Base-by-base conservation (phyloP, 257 asterid species). In the Phtheirospermum japonicum region DNA sequence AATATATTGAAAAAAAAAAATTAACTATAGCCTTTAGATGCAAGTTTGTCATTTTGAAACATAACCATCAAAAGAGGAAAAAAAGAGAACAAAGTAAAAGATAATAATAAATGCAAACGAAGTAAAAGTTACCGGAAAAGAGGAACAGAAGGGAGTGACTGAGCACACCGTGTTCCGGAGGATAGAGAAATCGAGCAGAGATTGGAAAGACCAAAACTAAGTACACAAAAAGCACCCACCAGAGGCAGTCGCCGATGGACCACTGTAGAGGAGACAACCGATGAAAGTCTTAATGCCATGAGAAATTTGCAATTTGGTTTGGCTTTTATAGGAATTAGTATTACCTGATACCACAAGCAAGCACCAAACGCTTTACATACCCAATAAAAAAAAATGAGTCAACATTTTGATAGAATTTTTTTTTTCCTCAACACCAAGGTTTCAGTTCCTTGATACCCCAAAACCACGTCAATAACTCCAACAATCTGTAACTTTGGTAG, bases 191-290 rank as follows among this genome's bases (percentile, higher is more conserved):
- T 30, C 10, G 82, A 61, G 69, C 79, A 81, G 60, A 86, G 71
- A 82, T 77, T 83, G 59, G 96, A 78, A 62, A 93, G 65, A 45
- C 99, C 95, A n/a, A 81, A 82, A 65, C 94, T 82, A 17, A 92
- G 82, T 53, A 87, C 79, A 72, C 95, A 85, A 63, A 92, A 77
- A 17, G 95, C 96, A 57, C 99, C 95, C 31, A 89, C 87, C 51
- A 89, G 69, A 45, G 99, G 95, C 13, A 92, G 72, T 43, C 80
- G 80, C 36, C 88, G 83, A 70, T 85, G 82, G 64, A 82, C 71
- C 70, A 80, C 71, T 36, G 87, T 61, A 61, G 95, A 76, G 65
- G 94, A 83, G 65, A 82, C 69, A 69, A 83, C 34, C 64, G 91
- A 70, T 18, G 96, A 77, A 75, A 87, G 77, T 73, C 82, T 80